phyloP scores from a whole-genome alignment of 208 protist genomes.

The Leishmania major region DNA sequence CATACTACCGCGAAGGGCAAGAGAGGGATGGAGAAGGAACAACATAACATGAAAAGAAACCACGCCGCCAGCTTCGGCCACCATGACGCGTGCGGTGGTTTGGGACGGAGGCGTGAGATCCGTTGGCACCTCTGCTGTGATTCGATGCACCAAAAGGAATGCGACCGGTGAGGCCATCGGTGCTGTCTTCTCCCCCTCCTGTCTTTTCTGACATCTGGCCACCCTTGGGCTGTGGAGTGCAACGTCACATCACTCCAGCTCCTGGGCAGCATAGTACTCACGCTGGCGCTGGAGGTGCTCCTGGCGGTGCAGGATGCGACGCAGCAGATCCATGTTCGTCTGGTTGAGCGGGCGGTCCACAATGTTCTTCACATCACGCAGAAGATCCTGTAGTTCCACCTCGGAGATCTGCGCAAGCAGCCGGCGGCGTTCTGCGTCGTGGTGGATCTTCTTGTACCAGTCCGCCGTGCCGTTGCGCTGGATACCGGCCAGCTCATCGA shows the following conservation, averaged over 20 bases:
- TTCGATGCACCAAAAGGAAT: neutral
- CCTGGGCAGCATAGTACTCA: slow-evolving; percentile 33
- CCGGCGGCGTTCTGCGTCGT: slow-evolving; percentile 39
- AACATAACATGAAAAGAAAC: slow-evolving; percentile 1
- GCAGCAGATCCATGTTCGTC: slow-evolving; percentile 77
- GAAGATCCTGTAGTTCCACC: slow-evolving; percentile 60
- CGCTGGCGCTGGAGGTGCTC: slow-evolving; percentile 56
- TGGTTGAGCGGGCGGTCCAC: slow-evolving; percentile 69
- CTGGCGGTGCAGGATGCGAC: slow-evolving; percentile 55
- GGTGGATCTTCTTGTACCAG: slow-evolving; percentile 45
- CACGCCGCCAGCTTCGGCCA: neutral
- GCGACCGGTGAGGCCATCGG: neutral
- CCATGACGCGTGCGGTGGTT: neutral
- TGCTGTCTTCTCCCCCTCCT: neutral
- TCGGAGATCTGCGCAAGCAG: slow-evolving; percentile 40
- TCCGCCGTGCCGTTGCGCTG: slow-evolving; percentile 49
- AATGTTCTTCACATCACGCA: slow-evolving; percentile 62
- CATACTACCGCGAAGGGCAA: neutral
- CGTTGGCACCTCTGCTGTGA: neutral
- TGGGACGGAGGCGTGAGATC: neutral
- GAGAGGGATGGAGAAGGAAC: slow-evolving; percentile 4
- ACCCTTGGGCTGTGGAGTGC: neutral
- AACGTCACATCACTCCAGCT: neutral
- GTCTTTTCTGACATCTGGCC: neutral
- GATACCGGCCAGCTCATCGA: slow-evolving; percentile 61